These are phyloP conservation scores for Mycosphaerelloides madeirae DNA, from an alignment of 2,329 filamentous ascomycete species.

Conservation along the genomic window DNA sequence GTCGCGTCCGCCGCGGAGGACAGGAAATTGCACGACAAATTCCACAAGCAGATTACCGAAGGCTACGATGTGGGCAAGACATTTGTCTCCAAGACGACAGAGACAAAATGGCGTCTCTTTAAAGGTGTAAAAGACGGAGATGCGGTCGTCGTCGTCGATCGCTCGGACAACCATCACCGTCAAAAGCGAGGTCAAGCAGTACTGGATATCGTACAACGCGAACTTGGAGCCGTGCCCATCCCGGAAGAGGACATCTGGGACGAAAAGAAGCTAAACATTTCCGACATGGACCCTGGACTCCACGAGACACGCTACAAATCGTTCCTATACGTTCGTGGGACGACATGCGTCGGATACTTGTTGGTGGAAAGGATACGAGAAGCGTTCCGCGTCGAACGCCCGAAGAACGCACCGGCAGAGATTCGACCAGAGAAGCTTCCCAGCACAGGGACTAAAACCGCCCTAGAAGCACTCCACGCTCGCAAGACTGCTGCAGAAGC, in stretches of 20 bases:
- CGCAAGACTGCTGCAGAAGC: conserved; percentile 19
- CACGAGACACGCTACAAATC: conserved; percentile 51
- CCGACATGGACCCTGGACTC: conserved; percentile 4
- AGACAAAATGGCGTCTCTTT: conserved; percentile 7
- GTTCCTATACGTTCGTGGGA: conserved; percentile 57
- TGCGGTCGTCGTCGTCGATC: conserved; percentile 55
- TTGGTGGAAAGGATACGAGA: conserved; percentile 58
- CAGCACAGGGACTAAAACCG: conserved; percentile 11
- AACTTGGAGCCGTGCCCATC: conserved; percentile 58
- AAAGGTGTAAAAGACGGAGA: conserved; percentile 33
- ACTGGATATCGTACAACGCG: conserved; percentile 58
- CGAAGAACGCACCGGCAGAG: conserved; percentile 5
- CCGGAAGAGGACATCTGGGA: conserved; percentile 56
- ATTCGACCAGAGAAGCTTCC: conserved; percentile 18
- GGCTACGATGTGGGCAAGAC: conserved; percentile 59
- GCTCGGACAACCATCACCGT: conserved; percentile 48
- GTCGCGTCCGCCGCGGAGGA: conserved; percentile 59
- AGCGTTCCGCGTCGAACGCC: conserved; percentile 47
- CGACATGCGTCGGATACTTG: conserved; percentile 59
- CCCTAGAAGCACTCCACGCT: conserved; percentile 21
- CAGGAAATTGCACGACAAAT: conserved; percentile 58
- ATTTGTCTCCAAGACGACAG: conserved; percentile 43
- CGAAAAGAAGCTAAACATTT: conserved; percentile 27
- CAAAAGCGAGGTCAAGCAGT: conserved; percentile 51
- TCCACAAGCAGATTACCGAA: conserved; percentile 57